Evolutionary conservation across 2,329 filamentous ascomycete genomes (phyloP).

Genomic region (Penicillium sp.): DNA sequence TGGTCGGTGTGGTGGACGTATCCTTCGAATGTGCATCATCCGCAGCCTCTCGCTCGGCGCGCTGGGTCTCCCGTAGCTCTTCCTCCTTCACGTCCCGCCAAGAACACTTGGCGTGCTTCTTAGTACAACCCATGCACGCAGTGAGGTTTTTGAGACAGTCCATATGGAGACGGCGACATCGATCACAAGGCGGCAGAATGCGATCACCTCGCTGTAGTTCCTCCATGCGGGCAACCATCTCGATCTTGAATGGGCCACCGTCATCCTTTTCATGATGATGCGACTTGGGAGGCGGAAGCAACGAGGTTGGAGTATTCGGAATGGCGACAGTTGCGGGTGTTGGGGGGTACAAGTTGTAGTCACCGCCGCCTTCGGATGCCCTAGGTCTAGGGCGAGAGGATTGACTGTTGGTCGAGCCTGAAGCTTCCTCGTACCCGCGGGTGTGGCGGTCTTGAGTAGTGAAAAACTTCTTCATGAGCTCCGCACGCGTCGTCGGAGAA

Average conservation of each 20-base stretch:
- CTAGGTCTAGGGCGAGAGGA: slow-evolving; percentile 38
- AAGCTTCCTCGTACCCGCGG: slow-evolving; percentile 42
- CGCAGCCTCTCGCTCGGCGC: slow-evolving; percentile 22
- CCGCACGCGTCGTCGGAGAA: slow-evolving; percentile 61
- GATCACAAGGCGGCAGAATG: slow-evolving; percentile 82
- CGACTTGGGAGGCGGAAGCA: slow-evolving; percentile 55
- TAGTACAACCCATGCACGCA: slow-evolving; percentile 84
- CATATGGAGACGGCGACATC: slow-evolving; percentile 78
- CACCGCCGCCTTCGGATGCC: slow-evolving; percentile 40
- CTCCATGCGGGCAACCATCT: slow-evolving; percentile 78
- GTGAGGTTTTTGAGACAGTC: slow-evolving; percentile 85
- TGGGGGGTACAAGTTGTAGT: slow-evolving; percentile 47
- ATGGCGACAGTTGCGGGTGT: slow-evolving; percentile 57
- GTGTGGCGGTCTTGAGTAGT: slow-evolving; percentile 61
- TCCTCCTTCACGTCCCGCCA: slow-evolving; percentile 82
- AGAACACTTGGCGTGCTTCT: slow-evolving; percentile 85
- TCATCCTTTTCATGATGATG: slow-evolving; percentile 58
- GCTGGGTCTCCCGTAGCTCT: slow-evolving; percentile 56
- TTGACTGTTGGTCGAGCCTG: slow-evolving; percentile 33
- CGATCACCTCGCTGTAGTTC: slow-evolving; percentile 73
- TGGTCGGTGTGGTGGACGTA: slow-evolving; percentile 14
- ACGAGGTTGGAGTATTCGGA: slow-evolving; percentile 58
- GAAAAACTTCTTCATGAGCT: slow-evolving; percentile 67
- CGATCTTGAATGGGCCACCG: slow-evolving; percentile 62
- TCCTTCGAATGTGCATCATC: slow-evolving; percentile 24